A percentile compares a stretch with the other conserved stretches of the same genome.
Conservation (phyloP, 1,139 yeast genomes). For the Lodderomyces orthopsilosis region DNA sequence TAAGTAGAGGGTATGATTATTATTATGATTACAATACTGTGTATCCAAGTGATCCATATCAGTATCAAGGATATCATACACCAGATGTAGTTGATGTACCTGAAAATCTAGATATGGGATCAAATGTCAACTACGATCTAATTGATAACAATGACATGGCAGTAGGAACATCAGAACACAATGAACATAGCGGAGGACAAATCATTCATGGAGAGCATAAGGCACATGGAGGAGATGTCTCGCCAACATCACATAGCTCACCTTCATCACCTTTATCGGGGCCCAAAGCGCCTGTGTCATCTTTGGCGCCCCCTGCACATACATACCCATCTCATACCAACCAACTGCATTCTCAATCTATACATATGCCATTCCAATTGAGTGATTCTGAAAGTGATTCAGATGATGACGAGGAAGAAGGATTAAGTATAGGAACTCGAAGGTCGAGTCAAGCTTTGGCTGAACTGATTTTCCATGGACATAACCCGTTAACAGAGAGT, state of each 20-base stretch:
- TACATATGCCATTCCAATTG: constrained; percentile 17
- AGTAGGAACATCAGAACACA: background rate
- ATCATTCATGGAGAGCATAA: background rate
- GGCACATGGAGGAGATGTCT: background rate
- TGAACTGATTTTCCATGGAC: constrained; percentile 37
- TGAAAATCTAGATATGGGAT: constrained; percentile 42
- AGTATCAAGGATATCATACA: constrained; percentile 29
- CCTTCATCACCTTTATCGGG: constrained; percentile 12
- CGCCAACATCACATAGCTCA: constrained; percentile 8
- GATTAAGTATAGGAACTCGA: constrained; percentile 41
- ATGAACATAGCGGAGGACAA: background rate
- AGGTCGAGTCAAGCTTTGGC: constrained; percentile 47
- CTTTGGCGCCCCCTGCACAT: background rate
- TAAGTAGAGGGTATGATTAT: constrained; percentile 72
- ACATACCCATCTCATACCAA: background rate
- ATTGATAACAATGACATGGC: constrained; percentile 18
- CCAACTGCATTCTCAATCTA: constrained; percentile 1
- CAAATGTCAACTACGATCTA: constrained; percentile 38
- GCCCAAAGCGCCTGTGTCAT: constrained; percentile 1
- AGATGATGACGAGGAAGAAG: constrained; percentile 28
- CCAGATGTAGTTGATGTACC: constrained; percentile 48
- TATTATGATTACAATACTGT: constrained; percentile 87
- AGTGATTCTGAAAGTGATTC: constrained; percentile 22
- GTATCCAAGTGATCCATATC: constrained; percentile 47
- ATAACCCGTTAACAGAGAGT: constrained; percentile 21